Base-by-base conservation (phyloP, 1,284 basidiomycete genomes). In the Tremellales sp. region DNA sequence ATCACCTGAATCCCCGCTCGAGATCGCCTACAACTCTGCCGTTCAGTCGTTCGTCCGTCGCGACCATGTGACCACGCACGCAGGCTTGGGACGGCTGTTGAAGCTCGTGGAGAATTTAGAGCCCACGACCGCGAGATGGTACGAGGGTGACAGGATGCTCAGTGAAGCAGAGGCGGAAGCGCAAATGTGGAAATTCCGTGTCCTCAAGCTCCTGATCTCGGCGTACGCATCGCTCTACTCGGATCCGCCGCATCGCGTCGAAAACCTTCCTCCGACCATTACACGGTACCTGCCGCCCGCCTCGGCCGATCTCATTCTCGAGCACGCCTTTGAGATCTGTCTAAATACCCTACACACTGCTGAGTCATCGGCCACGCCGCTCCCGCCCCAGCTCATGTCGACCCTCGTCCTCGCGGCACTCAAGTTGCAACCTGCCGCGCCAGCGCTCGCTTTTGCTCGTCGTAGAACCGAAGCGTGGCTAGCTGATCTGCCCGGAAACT, bases 41-140 rank as follows among this genome's bases (percentile, higher is more conserved):
- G 67, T 69, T 22, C 70, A 72, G 49, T 62, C 65, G n/a, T 72
- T 72, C 46, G 68, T 72, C 17, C 58, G 70, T 8, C 59, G 68
- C 25, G 70, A 72, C 52, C 70, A 72, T 44, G 46, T 58, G 52
- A 68, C 66, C 50, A 67, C 68, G 11, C 64, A 68, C 36, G 57
- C 60, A 7, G 54, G 62, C 3, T 61, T 72, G 4, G 39, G 47
- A 5, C 54, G 59, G 26, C 52, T 72, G 1, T 46, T 70, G 7
- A 51, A 48, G 4, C 52, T 60, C 3, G 46, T 17, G 44, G 48
- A 29, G 44, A 43, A 21, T 15, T 46, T 4, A 35, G 26, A 25
- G 41, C 43, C 13, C 55, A 40, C 5, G 5, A 43, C 40, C 19
- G 4, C 6, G 33, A 4, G 6, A 6, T 42, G 57, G 62, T 60